Evolutionary conservation across 1,139 yeast species (phyloP).

Genomic region (Scheffersomyces quercinus): DNA sequence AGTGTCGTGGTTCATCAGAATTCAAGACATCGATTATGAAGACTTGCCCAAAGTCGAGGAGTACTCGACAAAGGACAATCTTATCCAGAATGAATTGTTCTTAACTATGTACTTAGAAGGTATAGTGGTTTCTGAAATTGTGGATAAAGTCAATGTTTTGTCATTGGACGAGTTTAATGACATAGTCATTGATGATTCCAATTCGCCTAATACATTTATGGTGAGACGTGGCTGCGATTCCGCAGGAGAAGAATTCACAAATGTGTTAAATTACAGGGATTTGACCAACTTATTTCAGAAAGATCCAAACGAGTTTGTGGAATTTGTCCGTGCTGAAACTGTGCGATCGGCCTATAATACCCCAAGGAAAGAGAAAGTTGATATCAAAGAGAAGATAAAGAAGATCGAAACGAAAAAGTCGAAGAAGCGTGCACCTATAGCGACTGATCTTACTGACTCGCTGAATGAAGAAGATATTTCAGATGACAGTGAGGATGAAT

Average conservation of each 20-base stretch:
- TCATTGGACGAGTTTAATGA: conserved; percentile 22
- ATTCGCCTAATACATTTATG: conserved; percentile 25
- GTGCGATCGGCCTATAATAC: conserved; percentile 21
- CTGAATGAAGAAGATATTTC: conserved; percentile 8
- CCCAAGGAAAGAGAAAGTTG: too few relatives aligned
- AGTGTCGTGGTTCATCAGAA: conserved; percentile 37
- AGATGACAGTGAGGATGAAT: conserved; percentile 6
- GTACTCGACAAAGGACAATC: conserved; percentile 6
- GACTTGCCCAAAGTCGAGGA: conserved; percentile 15
- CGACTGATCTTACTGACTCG: conserved; percentile 2
- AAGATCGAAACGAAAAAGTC: conserved; percentile 3
- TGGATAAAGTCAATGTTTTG: conserved; percentile 35
- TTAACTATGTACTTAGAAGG: conserved; percentile 40
- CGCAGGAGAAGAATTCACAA: conserved; percentile 30
- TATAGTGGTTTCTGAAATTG: conserved; percentile 28
- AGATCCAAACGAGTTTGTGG: conserved; percentile 27
- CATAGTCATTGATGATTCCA: conserved; percentile 32
- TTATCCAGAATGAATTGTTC: conserved; percentile 36
- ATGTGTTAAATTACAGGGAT: conserved; percentile 36
- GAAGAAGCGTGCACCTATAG: neutral
- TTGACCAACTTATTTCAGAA: conserved; percentile 19
- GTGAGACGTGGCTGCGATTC: conserved; percentile 43
- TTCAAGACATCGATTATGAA: conserved; percentile 21
- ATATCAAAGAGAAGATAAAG: conserved; percentile 4
- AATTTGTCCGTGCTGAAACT: conserved; percentile 20